These are phyloP conservation scores for Fusarium papillatum DNA, from an alignment of 2,329 filamentous ascomycete species.

Conservation along the genomic window DNA sequence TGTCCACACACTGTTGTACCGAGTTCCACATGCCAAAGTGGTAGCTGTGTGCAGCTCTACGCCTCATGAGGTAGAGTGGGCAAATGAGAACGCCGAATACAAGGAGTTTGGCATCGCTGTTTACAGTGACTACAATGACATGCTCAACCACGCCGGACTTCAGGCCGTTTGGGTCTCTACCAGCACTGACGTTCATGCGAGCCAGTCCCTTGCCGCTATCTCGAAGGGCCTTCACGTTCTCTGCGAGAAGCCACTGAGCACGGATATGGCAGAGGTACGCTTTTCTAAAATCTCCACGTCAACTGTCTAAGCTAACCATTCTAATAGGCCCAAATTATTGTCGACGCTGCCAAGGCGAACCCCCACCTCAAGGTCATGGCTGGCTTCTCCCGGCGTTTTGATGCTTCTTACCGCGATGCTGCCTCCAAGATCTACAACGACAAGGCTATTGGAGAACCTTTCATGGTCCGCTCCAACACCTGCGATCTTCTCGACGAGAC, in stretches of 20 bases:
- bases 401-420: constrained; percentile 74
- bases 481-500: constrained; percentile 75
- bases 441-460: constrained; percentile 67
- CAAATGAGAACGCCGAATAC: constrained; percentile 22
- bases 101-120: constrained; percentile 22
- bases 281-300: accelerated
- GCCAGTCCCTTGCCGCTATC: constrained; percentile 25
- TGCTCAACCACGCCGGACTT: constrained; percentile 29
- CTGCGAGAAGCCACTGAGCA: constrained; percentile 39
- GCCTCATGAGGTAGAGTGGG: constrained; percentile 26
- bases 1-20: constrained; percentile 26
- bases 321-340: constrained; percentile 67
- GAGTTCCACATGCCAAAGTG: constrained; percentile 27
- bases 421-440: constrained; percentile 63
- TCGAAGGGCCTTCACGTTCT: constrained; percentile 29
- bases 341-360: constrained; percentile 66
- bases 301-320: accelerated
- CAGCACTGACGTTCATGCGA: constrained; percentile 31
- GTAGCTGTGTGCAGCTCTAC: constrained; percentile 29
- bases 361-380: constrained; percentile 74
- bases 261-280: constrained; percentile 63
- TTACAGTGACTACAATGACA: constrained; percentile 30
- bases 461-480: constrained; percentile 74
- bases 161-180: constrained; percentile 36
- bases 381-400: constrained; percentile 62